phyloP scores from a whole-genome alignment of 2,329 filamentous ascomycete genomes.

The Lecanoromycetidae sp. region DNA sequence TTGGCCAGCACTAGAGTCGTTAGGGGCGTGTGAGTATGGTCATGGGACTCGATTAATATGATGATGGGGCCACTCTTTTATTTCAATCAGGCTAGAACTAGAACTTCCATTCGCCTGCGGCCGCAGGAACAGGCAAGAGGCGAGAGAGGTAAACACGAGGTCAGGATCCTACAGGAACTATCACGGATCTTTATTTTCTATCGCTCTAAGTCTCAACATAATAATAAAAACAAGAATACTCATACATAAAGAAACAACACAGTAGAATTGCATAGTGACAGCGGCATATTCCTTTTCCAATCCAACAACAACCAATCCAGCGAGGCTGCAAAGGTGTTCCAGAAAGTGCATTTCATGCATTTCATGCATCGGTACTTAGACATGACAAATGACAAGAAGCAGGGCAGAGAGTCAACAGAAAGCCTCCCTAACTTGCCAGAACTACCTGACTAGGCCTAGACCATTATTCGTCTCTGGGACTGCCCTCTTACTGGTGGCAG shows the following conservation, averaged over 20 bases:
- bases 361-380: no score
- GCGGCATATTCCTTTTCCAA: no score
- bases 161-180: neutral
- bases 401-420: neutral
- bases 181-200: no score
- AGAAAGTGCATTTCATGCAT: no score
- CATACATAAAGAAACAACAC: neutral
- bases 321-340: no score
- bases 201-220: neutral
- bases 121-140: neutral
- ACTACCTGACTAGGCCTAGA: neutral
- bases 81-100: constrained; percentile 4
- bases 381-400: no score
- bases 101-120: neutral
- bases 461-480: neutral
- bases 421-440: no score
- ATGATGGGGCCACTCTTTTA: constrained; percentile 2
- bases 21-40: neutral
- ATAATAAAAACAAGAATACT: neutral
- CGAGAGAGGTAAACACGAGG: no score
- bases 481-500: constrained; percentile 1
- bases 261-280: no score
- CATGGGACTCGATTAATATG: neutral
- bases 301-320: no score
- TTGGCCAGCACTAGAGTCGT: constrained; percentile 1